Evolutionary conservation across 2,329 filamentous ascomycete genomes (phyloP), one percentile per base, ranked within the genome.

Genomic region (Ophiostoma pallidulum): DNA sequence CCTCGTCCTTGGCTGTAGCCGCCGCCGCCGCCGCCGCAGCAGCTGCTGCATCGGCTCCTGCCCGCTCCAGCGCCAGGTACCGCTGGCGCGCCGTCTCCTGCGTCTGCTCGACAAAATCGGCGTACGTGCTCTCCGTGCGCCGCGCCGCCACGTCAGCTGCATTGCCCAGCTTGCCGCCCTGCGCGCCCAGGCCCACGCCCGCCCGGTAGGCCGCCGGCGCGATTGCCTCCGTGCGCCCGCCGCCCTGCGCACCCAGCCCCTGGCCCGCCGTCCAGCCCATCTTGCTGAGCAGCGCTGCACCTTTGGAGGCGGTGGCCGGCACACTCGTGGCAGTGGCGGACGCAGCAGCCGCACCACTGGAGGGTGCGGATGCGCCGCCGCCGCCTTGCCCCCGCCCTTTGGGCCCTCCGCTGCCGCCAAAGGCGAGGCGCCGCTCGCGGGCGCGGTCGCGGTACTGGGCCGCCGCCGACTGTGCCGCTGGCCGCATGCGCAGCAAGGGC

Each of bases 211-310:
- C 73, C 45, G 77, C 73, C 12, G 80, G 80, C 26, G 74, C 72
- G 46, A 86, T 77, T 4, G 78, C 78, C 43, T 81, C 75, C 0
- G 76, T 83, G 37, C 77, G 71, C 0, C 83, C 83, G 6, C 72
- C 72, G 6, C 77, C 78, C 39, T 75, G 72, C 0, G 75, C 78
- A 2, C 83, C 83, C 4, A 86, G 67, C 0, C 83, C 82, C 48
- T 74, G 70, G 8, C 83, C 82, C 1, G 72, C 68, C 19, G 68
- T 77, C 82, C 82, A 86, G 22, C 83, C 83, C 77, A 85, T 84
- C 67, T 86, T 86, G 33, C 79, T 77, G 33, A 87, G 68, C 58
- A 86, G 71, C 3, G 78, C 77, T 0, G 79, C 79, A 12, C 82
- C 81, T 61, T 82, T 85, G 31, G 77, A 80, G 50, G 69, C 65